Percentiles rank a stretch among this genome's conserved stretches.
Conservation (phyloP, 345 rosid species). For the Fremontodendron californicum region DNA sequence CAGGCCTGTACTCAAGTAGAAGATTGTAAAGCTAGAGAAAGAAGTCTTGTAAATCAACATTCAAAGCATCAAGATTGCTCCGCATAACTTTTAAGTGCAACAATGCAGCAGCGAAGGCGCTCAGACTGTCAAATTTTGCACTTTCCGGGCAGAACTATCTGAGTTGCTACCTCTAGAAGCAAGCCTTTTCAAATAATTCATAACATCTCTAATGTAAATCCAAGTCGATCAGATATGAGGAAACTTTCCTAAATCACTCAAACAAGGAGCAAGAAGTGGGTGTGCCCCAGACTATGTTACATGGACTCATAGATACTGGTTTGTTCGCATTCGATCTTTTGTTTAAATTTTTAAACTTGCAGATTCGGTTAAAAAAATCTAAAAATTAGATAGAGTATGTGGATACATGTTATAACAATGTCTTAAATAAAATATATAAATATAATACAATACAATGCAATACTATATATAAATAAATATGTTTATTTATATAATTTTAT, state of each 20-base stretch:
- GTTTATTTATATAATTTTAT: too few relatives aligned
- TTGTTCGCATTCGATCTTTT: too few relatives aligned
- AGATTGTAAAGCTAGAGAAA: conserved; percentile 88
- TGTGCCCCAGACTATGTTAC: conserved; percentile 37
- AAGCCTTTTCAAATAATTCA: conserved; percentile 81
- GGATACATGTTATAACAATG: too few relatives aligned
- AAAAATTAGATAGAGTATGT: too few relatives aligned
- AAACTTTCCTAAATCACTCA: conserved; percentile 81
- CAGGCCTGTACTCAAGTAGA: conserved; percentile 84
- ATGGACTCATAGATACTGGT: too few relatives aligned
- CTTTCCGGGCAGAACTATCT: conserved; percentile 36
- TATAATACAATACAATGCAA: too few relatives aligned
- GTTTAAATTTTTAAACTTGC: too few relatives aligned
- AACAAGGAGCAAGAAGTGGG: conserved; percentile 78
- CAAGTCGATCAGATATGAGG: conserved; percentile 77
- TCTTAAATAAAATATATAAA: too few relatives aligned
- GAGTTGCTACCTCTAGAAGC: conserved; percentile 49
- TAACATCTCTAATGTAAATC: conserved; percentile 87
- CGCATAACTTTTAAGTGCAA: conserved; percentile 94
- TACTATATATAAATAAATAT: too few relatives aligned
- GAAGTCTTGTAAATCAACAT: conserved; percentile 91
- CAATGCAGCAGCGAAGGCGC: conserved; percentile 81
- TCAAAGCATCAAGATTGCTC: conserved; percentile 84
- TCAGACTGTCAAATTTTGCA: conserved; percentile 56
- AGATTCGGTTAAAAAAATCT: too few relatives aligned